phyloP scores from a whole-genome alignment of 352 stramenopile species.

The Pythium aristosporum region DNA sequence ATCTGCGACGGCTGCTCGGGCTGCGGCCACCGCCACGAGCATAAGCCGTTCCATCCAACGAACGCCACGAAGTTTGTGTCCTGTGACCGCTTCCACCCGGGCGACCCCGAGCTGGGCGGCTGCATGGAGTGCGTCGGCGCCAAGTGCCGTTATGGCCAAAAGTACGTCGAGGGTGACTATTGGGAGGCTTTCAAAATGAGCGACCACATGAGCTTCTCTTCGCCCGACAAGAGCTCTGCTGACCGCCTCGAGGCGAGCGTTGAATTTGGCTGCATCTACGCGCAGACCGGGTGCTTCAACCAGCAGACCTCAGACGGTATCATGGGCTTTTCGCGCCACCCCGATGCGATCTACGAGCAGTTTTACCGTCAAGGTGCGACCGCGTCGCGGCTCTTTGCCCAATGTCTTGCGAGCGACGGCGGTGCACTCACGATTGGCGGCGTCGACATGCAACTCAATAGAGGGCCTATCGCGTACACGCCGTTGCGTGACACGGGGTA shows the following conservation, averaged over 20 bases:
- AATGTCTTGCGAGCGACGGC: constrained; percentile 90
- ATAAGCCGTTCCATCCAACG: constrained; percentile 69
- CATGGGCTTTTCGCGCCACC: constrained; percentile 93
- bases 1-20: constrained; percentile 87
- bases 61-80: constrained; percentile 43
- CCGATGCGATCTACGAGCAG: constrained; percentile 91
- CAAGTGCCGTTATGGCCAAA: constrained; percentile 90
- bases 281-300: constrained; percentile 90
- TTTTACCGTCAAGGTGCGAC: constrained; percentile 86
- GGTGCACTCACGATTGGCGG: constrained; percentile 93
- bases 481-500: constrained; percentile 69
- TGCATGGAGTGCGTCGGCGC: constrained; percentile 37
- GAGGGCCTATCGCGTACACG: constrained; percentile 84
- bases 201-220: constrained; percentile 63
- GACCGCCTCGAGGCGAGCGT: constrained; percentile 46
- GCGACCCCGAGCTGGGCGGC: constrained; percentile 26
- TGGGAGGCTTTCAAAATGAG: constrained; percentile 90
- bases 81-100: constrained; percentile 38
- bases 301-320: constrained; percentile 95
- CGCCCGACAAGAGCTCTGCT: not conserved
- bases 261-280: constrained; percentile 94
- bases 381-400: constrained; percentile 85
- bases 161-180: constrained; percentile 93
- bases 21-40: constrained; percentile 87
- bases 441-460: constrained; percentile 66